Conservation (phyloP, 306 rosid genomes). For the Astragalus membranaceus region DNA sequence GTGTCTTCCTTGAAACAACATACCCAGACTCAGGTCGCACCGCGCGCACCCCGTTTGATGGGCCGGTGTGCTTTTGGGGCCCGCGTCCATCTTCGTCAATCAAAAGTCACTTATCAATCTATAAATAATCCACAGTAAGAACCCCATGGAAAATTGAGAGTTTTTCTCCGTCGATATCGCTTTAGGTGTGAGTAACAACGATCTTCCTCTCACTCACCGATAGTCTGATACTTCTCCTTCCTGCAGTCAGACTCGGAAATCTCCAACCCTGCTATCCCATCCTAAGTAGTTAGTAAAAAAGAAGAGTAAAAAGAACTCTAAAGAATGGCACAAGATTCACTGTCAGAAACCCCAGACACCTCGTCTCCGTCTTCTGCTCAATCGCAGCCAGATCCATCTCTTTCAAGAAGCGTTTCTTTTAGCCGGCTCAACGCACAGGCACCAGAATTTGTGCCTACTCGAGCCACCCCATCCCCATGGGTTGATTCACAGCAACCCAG, state of each 20-base stretch:
- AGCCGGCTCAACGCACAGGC: conserved; percentile 95
- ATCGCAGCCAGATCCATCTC: conserved; percentile 44
- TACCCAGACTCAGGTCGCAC: too few species aligned
- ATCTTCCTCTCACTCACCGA: neutral
- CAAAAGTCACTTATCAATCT: neutral
- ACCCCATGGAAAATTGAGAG: conserved; percentile 6
- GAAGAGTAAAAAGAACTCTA: neutral
- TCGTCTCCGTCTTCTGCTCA: conserved; percentile 22
- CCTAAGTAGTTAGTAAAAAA: neutral
- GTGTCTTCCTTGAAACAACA: too few species aligned
- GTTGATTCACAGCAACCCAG: conserved; percentile 41
- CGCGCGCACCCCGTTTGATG: neutral
- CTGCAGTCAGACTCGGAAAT: neutral
- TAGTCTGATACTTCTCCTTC: neutral
- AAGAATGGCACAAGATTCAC: conserved; percentile 51
- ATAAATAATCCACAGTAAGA: neutral
- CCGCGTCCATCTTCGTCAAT: conserved; percentile 17
- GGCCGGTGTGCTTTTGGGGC: conserved; percentile 6
- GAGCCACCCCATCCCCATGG: conserved; percentile 46
- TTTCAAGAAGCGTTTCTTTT: conserved; percentile 49
- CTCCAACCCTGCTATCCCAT: neutral
- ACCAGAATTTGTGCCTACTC: conserved; percentile 71
- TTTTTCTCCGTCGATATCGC: conserved; percentile 20
- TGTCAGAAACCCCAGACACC: conserved; percentile 25
- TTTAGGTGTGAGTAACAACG: neutral